phyloP scores from a whole-genome alignment of 2,329 filamentous ascomycete genomes.

The Thyridium curvatum region DNA sequence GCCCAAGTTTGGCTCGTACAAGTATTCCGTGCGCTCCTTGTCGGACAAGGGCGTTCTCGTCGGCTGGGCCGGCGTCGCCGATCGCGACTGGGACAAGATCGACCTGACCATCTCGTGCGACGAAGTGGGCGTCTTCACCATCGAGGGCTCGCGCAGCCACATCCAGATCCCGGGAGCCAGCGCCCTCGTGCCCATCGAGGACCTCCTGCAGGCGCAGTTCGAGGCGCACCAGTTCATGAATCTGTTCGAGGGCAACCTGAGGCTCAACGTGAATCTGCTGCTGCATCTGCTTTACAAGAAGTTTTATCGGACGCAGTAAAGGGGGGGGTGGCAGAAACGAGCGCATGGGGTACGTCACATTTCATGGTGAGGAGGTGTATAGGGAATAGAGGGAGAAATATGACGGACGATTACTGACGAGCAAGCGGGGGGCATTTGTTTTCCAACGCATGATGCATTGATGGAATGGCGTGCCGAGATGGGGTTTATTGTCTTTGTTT shows the following conservation, averaged over 20 bases:
- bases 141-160: conserved; percentile 84
- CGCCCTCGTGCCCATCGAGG: conserved; percentile 83
- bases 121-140: conserved; percentile 85
- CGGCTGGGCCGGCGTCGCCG: conserved; percentile 76
- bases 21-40: conserved; percentile 86
- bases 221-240: conserved; percentile 96
- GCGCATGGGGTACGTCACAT: not conserved
- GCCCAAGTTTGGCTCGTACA: conserved; percentile 96
- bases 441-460: no score
- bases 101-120: conserved; percentile 94
- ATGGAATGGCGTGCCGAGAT: no score
- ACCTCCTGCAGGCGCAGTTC: conserved; percentile 92
- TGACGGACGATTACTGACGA: no score
- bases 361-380: not conserved
- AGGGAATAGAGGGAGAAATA: not conserved
- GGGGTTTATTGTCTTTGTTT: no score
- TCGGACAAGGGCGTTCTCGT: conserved; percentile 93
- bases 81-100: conserved; percentile 83
- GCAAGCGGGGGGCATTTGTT: no score
- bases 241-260: conserved; percentile 78
- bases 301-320: conserved; percentile 74
- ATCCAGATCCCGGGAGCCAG: conserved; percentile 96
- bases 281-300: conserved; percentile 98
- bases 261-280: conserved; percentile 93
- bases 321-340: not conserved